Evolutionary conservation across 805 yeast species (phyloP).

Genomic region (Saturnispora zaruensis): DNA sequence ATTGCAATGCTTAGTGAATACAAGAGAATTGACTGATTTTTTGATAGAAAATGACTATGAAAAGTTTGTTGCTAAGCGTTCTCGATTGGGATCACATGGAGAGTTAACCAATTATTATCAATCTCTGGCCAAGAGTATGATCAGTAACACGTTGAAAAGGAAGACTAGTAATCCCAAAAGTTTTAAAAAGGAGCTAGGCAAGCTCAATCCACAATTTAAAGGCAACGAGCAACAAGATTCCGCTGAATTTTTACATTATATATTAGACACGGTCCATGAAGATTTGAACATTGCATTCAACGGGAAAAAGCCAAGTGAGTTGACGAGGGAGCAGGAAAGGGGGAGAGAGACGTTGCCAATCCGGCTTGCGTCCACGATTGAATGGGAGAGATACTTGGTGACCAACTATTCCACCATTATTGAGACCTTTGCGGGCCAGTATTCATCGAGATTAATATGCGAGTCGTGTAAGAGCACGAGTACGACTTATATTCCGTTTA

Average conservation of each 20-base stretch:
- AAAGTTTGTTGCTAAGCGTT: slow-evolving; percentile 61
- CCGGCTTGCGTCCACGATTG: slow-evolving; percentile 75
- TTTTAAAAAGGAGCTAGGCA: slow-evolving; percentile 62
- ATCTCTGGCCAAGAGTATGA: slow-evolving; percentile 29
- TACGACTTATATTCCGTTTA: slow-evolving; percentile 78
- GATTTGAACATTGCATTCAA: slow-evolving; percentile 65
- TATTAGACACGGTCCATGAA: slow-evolving; percentile 73
- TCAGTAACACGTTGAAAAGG: slow-evolving; percentile 27
- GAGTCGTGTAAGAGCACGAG: slow-evolving; percentile 65
- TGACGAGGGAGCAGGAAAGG: slow-evolving; percentile 51
- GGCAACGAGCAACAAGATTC: slow-evolving; percentile 78
- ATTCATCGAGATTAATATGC: slow-evolving; percentile 70
- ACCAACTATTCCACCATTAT: slow-evolving; percentile 74
- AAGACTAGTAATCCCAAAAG: slow-evolving; percentile 13
- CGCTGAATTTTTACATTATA: slow-evolving; percentile 67
- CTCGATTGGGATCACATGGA: slow-evolving; percentile 76
- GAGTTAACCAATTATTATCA: slow-evolving; percentile 45
- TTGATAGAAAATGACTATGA: slow-evolving; percentile 55
- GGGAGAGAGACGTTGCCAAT: slow-evolving; percentile 65
- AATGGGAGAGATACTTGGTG: slow-evolving; percentile 83
- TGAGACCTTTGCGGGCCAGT: slow-evolving; percentile 83
- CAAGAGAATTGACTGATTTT: slow-evolving; percentile 53
- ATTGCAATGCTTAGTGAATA: slow-evolving; percentile 76
- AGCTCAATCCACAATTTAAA: slow-evolving; percentile 54
- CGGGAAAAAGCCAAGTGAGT: slow-evolving; percentile 50